These are phyloP conservation scores for Rhynchospora pubera DNA, from an alignment of 176 grass and related monocot genomes.

Conservation along the genomic window DNA sequence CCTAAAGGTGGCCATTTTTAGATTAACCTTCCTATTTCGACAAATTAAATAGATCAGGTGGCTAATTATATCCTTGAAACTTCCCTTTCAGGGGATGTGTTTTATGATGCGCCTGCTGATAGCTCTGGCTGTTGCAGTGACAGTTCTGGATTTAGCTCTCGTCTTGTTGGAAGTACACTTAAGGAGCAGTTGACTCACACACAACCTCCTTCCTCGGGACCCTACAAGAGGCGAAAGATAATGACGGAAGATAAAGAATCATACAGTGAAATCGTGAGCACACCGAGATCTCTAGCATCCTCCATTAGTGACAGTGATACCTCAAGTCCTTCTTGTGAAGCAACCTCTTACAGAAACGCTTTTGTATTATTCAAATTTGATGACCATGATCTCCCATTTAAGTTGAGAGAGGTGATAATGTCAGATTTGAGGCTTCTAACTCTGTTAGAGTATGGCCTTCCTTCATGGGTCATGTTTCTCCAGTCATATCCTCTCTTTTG, in stretches of 20 bases:
- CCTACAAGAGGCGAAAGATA: slow-evolving; percentile 96
- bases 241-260: slow-evolving; percentile 49
- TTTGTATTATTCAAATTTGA: slow-evolving; percentile 83
- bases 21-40: not conserved
- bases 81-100: slow-evolving; percentile 54
- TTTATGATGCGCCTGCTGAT: slow-evolving; percentile 66
- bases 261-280: slow-evolving; percentile 61
- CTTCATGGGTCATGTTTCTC: slow-evolving; percentile 94
- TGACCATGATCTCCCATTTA: slow-evolving; percentile 79
- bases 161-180: slow-evolving; percentile 21
- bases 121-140: slow-evolving; percentile 30
- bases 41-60: slow-evolving; percentile 13
- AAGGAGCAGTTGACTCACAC: slow-evolving; percentile 36
- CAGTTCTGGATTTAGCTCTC: slow-evolving; percentile 23
- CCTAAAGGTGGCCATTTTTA: slow-evolving; percentile 39
- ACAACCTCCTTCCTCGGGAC: slow-evolving; percentile 51
- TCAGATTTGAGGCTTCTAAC: slow-evolving; percentile 83
- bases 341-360: slow-evolving; percentile 65
- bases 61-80: slow-evolving; percentile 17
- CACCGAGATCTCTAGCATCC: slow-evolving; percentile 42
- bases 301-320: slow-evolving; percentile 38
- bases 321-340: slow-evolving; percentile 26
- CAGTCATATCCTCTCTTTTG: slow-evolving; percentile 96
- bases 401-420: slow-evolving; percentile 67
- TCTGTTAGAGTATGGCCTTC: slow-evolving; percentile 86